Evolutionary conservation across 495 filamentous ascomycete species (phyloP).

Genomic region (Xanthoparmelia taractica): DNA sequence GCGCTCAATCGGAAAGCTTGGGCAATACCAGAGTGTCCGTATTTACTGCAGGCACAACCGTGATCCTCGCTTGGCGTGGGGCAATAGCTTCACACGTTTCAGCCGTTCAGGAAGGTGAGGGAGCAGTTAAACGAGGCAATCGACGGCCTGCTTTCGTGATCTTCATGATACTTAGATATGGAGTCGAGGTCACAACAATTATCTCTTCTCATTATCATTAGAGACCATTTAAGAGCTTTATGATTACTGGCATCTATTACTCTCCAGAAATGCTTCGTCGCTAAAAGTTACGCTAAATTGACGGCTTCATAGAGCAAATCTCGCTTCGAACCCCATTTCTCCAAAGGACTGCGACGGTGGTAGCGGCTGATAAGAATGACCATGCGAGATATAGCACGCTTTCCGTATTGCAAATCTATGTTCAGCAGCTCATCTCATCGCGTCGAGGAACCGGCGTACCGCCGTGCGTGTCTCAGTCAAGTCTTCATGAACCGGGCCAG

Average conservation of each 20-base stretch:
- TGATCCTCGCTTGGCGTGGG: constrained; percentile 5
- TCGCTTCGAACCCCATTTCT: background rate
- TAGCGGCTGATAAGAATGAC: background rate
- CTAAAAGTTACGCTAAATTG: background rate
- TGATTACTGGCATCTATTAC: too few species aligned
- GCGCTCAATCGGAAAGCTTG: background rate
- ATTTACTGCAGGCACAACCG: constrained; percentile 1
- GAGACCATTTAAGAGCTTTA: too few species aligned
- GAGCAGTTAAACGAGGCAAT: background rate
- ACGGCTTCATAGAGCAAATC: background rate
- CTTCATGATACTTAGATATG: too few species aligned
- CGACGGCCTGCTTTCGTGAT: background rate
- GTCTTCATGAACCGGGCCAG: background rate
- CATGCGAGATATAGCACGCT: background rate
- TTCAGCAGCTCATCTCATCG: too few species aligned
- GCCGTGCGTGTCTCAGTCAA: background rate
- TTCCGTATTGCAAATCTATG: background rate
- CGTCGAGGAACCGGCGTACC: too few species aligned
- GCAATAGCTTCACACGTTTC: background rate
- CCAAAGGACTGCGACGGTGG: background rate
- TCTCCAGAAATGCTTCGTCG: background rate
- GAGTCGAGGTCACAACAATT: too few species aligned
- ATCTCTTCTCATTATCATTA: too few species aligned
- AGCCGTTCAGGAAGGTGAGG: background rate
- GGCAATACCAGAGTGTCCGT: background rate